Evolutionary conservation across 306 rosid genomes (phyloP).

Genomic region (Medicago ruthenica): DNA sequence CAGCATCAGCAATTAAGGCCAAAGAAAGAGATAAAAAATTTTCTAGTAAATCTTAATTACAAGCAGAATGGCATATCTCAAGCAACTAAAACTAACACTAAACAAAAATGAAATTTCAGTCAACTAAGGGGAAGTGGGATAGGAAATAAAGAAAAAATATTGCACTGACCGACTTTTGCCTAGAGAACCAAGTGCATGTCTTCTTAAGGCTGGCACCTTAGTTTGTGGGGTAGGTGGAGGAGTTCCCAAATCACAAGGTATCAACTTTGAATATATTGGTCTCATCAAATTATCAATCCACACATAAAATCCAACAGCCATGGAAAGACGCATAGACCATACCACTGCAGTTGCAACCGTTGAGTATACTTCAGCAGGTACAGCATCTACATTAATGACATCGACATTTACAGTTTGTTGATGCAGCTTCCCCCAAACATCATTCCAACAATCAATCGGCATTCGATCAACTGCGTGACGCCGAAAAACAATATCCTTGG

Average conservation of each 20-base stretch:
- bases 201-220: slow-evolving; percentile 55
- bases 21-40: slow-evolving; percentile 15
- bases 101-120: slow-evolving; percentile 25
- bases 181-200: slow-evolving; percentile 83
- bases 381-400: slow-evolving; percentile 75
- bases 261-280: slow-evolving; percentile 89
- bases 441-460: slow-evolving; percentile 98
- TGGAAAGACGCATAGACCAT: slow-evolving; percentile 94
- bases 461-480: slow-evolving; percentile 83
- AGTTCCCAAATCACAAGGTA: slow-evolving; percentile 90
- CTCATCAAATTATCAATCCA: slow-evolving; percentile 91
- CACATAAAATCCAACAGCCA: slow-evolving; percentile 72
- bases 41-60: slow-evolving; percentile 30
- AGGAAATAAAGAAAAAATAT: slow-evolving; percentile 30
- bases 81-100: slow-evolving; percentile 31
- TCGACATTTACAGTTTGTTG: slow-evolving; percentile 92
- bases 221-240: slow-evolving; percentile 73
- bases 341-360: slow-evolving; percentile 87
- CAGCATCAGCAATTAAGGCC: slow-evolving; percentile 9
- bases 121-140: slow-evolving; percentile 29
- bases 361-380: slow-evolving; percentile 86
- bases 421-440: slow-evolving; percentile 92
- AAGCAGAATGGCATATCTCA: slow-evolving; percentile 30
- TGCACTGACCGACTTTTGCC: slow-evolving; percentile 87
- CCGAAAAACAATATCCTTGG: slow-evolving; percentile 76